Conservation (phyloP, 176 grass and related monocot species). For the Thinopyrum elongatum region DNA sequence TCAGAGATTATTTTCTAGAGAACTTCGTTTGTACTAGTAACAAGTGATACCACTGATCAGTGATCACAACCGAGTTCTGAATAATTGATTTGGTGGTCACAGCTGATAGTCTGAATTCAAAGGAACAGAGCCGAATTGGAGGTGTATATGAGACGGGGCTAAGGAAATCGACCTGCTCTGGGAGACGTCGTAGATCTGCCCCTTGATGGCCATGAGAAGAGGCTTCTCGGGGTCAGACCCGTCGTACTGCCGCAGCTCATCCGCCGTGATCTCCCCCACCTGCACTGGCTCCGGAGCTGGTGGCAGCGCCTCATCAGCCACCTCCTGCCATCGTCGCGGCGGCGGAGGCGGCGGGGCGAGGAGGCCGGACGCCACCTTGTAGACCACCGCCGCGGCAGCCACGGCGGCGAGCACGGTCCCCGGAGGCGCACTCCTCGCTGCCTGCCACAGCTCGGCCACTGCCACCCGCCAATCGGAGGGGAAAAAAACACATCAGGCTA, state of each 20-base stretch:
- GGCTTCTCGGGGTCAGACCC: constrained; percentile 77
- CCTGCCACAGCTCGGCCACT: constrained; percentile 63
- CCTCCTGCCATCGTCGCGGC: background rate
- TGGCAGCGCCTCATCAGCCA: constrained; percentile 21
- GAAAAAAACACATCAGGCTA: background rate
- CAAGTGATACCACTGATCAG: background rate
- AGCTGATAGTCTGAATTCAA: background rate
- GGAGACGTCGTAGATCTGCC: constrained; percentile 91
- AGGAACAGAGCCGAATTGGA: background rate
- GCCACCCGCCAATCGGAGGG: background rate
- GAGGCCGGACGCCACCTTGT: constrained; percentile 56
- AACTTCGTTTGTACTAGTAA: background rate
- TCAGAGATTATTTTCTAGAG: background rate
- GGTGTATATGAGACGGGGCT: background rate
- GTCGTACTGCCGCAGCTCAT: constrained; percentile 70
- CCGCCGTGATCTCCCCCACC: constrained; percentile 69
- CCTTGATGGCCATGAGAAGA: constrained; percentile 88
- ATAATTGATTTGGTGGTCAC: background rate
- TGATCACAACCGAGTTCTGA: background rate
- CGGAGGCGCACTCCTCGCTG: constrained; percentile 55
- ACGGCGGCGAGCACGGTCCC: constrained; percentile 50
- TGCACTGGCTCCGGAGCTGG: constrained; percentile 56
- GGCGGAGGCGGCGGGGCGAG: constrained; percentile 35
- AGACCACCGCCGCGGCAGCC: constrained; percentile 49
- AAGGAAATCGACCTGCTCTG: constrained; percentile 64